Percentiles rank a stretch among this genome's conserved stretches.
phyloP scores from a whole-genome alignment of 1,139 yeast species.

The Lodderomyces pseudojiufengensis region DNA sequence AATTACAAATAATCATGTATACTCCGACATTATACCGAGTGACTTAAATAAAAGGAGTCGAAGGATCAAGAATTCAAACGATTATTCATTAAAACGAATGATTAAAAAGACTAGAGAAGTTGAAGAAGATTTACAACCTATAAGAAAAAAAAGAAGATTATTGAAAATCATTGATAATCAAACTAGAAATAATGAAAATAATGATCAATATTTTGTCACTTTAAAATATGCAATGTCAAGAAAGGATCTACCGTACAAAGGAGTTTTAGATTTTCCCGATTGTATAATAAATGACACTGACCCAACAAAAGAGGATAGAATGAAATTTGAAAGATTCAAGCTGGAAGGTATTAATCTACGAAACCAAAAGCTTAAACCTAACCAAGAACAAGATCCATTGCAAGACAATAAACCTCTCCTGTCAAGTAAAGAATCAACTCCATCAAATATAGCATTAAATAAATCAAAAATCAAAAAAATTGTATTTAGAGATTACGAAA shows the following conservation, averaged over 20 bases:
- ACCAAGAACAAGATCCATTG: background rate
- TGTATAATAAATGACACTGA: constrained; percentile 60
- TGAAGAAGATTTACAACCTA: background rate
- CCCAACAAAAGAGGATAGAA: constrained; percentile 53
- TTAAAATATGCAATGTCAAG: constrained; percentile 5
- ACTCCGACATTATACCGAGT: constrained; percentile 19
- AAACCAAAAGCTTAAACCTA: constrained; percentile 1
- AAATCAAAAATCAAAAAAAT: constrained; percentile 46
- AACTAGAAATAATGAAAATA: background rate
- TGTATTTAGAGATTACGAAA: constrained; percentile 67
- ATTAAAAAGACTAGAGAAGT: constrained; percentile 10
- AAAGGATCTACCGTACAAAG: constrained; percentile 59
- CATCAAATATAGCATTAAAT: constrained; percentile 13
- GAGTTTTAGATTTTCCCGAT: constrained; percentile 55
- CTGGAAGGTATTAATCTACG: constrained; percentile 24
- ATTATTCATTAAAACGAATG: constrained; percentile 16
- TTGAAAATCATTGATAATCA: background rate
- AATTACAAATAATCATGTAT: constrained; percentile 25
- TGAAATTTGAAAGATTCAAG: constrained; percentile 36
- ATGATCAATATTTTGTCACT: constrained; percentile 5
- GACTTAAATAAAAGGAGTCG: constrained; percentile 22
- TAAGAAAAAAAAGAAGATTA: background rate
- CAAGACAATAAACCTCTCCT: constrained; percentile 1
- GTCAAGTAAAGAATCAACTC: constrained; percentile 14
- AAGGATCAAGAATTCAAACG: constrained; percentile 15